Base-by-base conservation (phyloP, 225 moss, liverwort and hornwort genomes). In the Rhytidiadelphus loreus region DNA sequence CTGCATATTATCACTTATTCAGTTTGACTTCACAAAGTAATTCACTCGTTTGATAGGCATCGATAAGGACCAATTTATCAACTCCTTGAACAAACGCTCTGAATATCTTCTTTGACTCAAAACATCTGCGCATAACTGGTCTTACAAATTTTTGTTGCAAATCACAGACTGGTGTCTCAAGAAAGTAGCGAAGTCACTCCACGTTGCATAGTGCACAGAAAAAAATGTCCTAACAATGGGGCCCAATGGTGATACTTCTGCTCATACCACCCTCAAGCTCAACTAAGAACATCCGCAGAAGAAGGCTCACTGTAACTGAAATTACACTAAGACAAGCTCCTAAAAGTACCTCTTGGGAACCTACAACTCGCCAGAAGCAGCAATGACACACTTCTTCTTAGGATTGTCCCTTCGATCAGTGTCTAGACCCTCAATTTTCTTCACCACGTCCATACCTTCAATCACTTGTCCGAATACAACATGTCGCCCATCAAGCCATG, bases 381-480 rank as follows among this genome's bases (percentile, higher is more conserved):
- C 91, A 84, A 98, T 98, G 43, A 93, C 93, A 52, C 83, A 88
- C 33, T 72, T 85, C 87, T 91, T 92, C 92, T 92, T 91, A 17
- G 98, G 97, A 65, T 85, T 84, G 83, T 97, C 98, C 43, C 80
- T 92, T 60, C 96, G 92, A 87, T 97, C 95, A 37, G 96, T 96
- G 21, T 93, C 92, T 66, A 86, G 84, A 71, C 53, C 84, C 91
- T 96, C 98, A 39, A 99, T 92, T n/a, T 32, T 35, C 43, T 83
- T 80, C 50, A 98, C 94, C 60, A 96, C 70, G 71, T 99, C 95
- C 88, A 96, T 32, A 58, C 98, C 98, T 78, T 96, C 95, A 81
- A 99, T 87, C 87, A 99, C 98, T 90, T 96, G 95, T 41, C 98
- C 97, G 73, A 99, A 97, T 28, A 98, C 98, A 69, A 98, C 98